Conservation (phyloP, 352 stramenopile genomes). For the Phytophthora sansomeana region DNA sequence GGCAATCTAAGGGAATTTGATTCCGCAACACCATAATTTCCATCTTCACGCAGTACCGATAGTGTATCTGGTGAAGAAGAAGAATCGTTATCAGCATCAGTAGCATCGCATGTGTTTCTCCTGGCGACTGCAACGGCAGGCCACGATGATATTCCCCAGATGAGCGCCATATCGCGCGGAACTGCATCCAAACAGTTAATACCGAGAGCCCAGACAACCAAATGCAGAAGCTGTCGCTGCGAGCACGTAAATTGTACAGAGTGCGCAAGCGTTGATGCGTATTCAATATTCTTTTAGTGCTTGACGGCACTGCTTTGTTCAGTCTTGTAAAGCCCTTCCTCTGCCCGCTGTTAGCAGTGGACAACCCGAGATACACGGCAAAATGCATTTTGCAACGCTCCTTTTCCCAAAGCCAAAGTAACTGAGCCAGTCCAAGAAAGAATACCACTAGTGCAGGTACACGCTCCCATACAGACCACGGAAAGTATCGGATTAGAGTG, state of each 20-base stretch:
- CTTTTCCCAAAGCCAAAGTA: conserved; percentile 45
- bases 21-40: conserved; percentile 63
- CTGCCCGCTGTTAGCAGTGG: conserved; percentile 4
- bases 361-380: conserved; percentile 39
- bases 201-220: conserved; percentile 47
- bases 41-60: conserved; percentile 62
- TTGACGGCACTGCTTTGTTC: conserved; percentile 25
- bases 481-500: conserved; percentile 57
- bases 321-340: conserved; percentile 14
- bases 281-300: conserved; percentile 31
- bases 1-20: conserved; percentile 40
- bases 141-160: conserved; percentile 27
- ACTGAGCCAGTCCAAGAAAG: conserved; percentile 21
- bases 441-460: conserved; percentile 45
- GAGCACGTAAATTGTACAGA: conserved; percentile 46
- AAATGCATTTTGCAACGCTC: conserved; percentile 53
- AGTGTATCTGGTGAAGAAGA: conserved; percentile 52
- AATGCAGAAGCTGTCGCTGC: conserved; percentile 48
- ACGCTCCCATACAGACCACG: conserved; percentile 56
- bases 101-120: conserved; percentile 58
- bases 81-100: conserved; percentile 50
- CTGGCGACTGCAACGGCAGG: conserved; percentile 45
- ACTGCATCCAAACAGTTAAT: conserved; percentile 54
- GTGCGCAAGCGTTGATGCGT: conserved; percentile 33
- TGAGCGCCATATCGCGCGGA: conserved; percentile 65